phyloP scores from a whole-genome alignment of 257 asterid genomes.

The Primulina tabacum region DNA sequence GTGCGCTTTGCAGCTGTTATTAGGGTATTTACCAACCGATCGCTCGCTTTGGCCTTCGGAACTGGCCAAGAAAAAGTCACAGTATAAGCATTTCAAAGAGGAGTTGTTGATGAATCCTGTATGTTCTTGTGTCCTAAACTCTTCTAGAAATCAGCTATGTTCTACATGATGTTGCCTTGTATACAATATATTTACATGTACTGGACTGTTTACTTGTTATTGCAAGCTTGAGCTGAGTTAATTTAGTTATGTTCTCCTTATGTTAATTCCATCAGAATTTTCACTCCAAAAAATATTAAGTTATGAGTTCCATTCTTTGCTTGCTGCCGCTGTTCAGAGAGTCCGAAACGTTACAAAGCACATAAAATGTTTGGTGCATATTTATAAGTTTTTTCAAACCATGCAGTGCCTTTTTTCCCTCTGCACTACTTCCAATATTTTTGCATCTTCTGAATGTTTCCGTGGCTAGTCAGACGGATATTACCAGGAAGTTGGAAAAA shows the following conservation, averaged over 20 bases:
- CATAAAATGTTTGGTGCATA: conserved; percentile 15
- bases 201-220: neutral
- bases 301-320: conserved; percentile 20
- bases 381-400: too few relatives aligned
- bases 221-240: conserved; percentile 7
- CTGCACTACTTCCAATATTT: conserved; percentile 33
- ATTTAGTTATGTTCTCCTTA: neutral
- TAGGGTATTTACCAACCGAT: conserved; percentile 87
- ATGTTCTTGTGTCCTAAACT: conserved; percentile 36
- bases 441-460: conserved; percentile 61
- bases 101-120: conserved; percentile 95
- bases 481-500: conserved; percentile 80
- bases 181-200: neutral
- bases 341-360: conserved; percentile 2
- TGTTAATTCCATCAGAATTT: neutral
- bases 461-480: conserved; percentile 97
- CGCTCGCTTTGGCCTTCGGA: conserved; percentile 80
- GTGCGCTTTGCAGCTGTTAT: conserved; percentile 56
- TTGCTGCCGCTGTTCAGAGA: neutral
- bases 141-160: conserved; percentile 11
- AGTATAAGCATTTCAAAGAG: conserved; percentile 78
- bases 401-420: neutral
- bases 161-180: neutral
- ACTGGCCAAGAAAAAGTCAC: conserved; percentile 78
- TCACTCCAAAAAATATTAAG: neutral